A percentile compares a stretch with the other conserved stretches of the same genome.
phyloP scores from a whole-genome alignment of 345 rosid genomes.

The Moricandia arvensis region DNA sequence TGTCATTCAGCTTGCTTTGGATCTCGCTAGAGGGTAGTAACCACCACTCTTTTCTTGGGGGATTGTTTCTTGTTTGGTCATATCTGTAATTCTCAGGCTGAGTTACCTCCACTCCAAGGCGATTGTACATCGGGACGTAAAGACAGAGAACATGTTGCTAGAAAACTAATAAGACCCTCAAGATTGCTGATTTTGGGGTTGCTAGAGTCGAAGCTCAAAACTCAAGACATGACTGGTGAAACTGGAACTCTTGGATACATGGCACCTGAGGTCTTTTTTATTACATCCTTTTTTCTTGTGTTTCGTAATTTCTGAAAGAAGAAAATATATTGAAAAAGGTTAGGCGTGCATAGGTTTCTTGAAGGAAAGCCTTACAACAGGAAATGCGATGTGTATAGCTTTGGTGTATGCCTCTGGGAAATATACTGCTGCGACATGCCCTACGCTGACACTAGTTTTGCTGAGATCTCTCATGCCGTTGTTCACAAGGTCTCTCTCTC shows the following conservation, averaged over 20 bases:
- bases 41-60: not conserved
- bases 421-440: conserved; percentile 91
- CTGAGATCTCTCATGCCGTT: conserved; percentile 74
- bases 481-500: conserved; percentile 53
- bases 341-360: conserved; percentile 56
- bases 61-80: too few relatives aligned
- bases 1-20: conserved; percentile 71
- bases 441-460: conserved; percentile 63
- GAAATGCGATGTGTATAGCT: conserved; percentile 84
- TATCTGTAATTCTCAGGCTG: conserved; percentile 35
- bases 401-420: conserved; percentile 87
- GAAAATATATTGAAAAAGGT: not conserved
- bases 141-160: conserved; percentile 78
- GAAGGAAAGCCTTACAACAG: conserved; percentile 83
- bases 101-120: conserved; percentile 77
- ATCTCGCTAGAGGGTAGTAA: conserved; percentile 73
- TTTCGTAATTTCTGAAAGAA: not conserved
- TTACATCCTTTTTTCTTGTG: not conserved
- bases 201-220: conserved; percentile 91
- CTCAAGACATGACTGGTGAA: conserved; percentile 76
- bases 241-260: conserved; percentile 87
- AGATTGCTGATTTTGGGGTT: conserved; percentile 85
- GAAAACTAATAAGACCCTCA: conserved; percentile 60
- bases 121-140: conserved; percentile 80
- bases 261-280: conserved; percentile 73